These are phyloP conservation scores for Fusarium subglutinans DNA, from an alignment of 2,329 filamentous ascomycete genomes.

Conservation along the genomic window DNA sequence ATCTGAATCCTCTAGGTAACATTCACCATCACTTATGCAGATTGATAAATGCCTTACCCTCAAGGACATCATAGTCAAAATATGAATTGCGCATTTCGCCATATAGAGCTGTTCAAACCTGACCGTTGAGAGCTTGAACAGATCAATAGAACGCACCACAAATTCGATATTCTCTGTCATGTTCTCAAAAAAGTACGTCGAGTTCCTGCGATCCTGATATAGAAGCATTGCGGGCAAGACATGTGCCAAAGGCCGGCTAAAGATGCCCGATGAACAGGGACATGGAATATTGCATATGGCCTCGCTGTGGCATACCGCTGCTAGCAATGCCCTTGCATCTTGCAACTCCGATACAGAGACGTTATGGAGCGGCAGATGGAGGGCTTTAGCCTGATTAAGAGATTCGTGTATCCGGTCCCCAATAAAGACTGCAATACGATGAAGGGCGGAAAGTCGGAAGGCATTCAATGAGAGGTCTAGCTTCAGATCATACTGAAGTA, in stretches of 20 bases:
- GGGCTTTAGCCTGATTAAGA: too few species aligned
- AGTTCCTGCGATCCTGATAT: too few species aligned
- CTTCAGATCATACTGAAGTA: neutral
- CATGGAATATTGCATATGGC: neutral
- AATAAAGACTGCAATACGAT: neutral
- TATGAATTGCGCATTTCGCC: neutral
- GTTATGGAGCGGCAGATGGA: neutral
- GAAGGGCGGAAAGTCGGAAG: neutral
- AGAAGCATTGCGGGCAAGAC: accelerated
- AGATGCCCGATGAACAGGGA: neutral
- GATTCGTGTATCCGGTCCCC: neutral
- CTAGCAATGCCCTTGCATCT: neutral
- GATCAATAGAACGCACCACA: neutral
- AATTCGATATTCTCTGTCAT: neutral
- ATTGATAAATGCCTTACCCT: neutral
- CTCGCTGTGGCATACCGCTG: neutral
- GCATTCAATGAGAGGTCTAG: neutral
- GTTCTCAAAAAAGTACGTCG: too few species aligned
- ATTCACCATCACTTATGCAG: neutral
- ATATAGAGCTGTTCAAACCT: neutral
- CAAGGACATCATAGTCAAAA: neutral
- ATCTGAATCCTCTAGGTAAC: too few species aligned
- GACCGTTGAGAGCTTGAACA: accelerated
- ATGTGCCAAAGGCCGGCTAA: neutral
- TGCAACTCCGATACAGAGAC: neutral